Conservation (phyloP, 768 basidiomycete genomes). For the Phlebiopsis gigantea region DNA sequence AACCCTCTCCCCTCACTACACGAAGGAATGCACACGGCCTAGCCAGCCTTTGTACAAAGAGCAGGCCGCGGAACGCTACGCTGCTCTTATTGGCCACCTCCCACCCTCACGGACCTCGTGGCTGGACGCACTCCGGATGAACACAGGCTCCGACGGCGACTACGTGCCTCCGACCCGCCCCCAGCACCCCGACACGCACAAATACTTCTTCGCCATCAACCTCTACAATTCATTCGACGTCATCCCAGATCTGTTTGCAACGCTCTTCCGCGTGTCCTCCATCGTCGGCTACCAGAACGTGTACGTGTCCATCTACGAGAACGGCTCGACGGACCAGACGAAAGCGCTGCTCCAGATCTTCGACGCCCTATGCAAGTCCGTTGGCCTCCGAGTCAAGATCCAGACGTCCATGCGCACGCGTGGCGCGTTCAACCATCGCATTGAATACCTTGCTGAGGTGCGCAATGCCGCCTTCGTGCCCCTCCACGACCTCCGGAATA, state of each 20-base stretch:
- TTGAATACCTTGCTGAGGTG: constrained; percentile 28
- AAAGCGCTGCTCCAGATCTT: constrained; percentile 95
- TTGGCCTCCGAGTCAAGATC: constrained; percentile 91
- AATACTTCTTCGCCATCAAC: constrained; percentile 99
- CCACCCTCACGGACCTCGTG: constrained; percentile 54
- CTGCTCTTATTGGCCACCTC: constrained; percentile 75
- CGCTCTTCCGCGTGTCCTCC: constrained; percentile 88
- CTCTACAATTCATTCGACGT: constrained; percentile 99
- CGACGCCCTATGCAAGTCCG: constrained; percentile 83
- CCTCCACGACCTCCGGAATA: constrained; percentile 87
- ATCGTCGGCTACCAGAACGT: constrained; percentile 97
- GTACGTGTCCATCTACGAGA: constrained; percentile 98
- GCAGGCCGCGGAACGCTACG: constrained; percentile 84
- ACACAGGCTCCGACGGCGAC: constrained; percentile 36
- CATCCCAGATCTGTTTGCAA: constrained; percentile 95
- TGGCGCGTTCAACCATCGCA: constrained; percentile 88
- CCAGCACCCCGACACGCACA: constrained; percentile 63
- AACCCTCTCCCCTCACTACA: constrained; percentile 86
- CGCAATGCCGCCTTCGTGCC: constrained; percentile 97
- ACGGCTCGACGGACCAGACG: constrained; percentile 98
- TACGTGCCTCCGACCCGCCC: constrained; percentile 29
- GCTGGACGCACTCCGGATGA: constrained; percentile 49
- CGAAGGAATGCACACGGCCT: constrained; percentile 83
- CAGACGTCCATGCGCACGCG: constrained; percentile 84
- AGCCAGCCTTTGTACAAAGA: constrained; percentile 81